Evolutionary conservation across 345 rosid genomes (phyloP).

Genomic region (Draba incana): DNA sequence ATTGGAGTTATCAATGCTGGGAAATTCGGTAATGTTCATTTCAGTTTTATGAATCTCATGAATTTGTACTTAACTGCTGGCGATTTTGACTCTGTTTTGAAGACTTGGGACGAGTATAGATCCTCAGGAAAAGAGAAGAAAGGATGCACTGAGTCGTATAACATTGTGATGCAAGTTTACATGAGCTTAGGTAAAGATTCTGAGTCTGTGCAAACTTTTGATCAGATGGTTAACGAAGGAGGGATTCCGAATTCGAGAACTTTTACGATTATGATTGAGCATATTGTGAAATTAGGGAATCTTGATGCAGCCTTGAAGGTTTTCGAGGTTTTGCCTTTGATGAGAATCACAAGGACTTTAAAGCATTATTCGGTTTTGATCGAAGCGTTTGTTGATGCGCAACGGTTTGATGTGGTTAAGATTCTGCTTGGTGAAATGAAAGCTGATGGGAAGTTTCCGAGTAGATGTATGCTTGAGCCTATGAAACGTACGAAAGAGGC

Average conservation of each 20-base stretch:
- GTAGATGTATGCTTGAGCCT: slow-evolving; percentile 55
- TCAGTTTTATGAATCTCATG: slow-evolving; percentile 76
- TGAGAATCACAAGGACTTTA: slow-evolving; percentile 77
- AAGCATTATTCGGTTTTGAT: slow-evolving; percentile 66
- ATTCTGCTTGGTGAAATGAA: slow-evolving; percentile 66
- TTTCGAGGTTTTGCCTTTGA: slow-evolving; percentile 63
- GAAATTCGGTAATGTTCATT: slow-evolving; percentile 47
- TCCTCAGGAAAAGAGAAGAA: slow-evolving; percentile 46
- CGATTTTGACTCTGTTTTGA: slow-evolving; percentile 61
- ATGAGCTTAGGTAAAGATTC: slow-evolving; percentile 46
- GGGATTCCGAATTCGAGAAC: slow-evolving; percentile 84
- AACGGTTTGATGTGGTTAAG: slow-evolving; percentile 58
- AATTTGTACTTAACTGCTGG: slow-evolving; percentile 62
- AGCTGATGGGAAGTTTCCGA: slow-evolving; percentile 68
- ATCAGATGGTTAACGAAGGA: slow-evolving; percentile 65
- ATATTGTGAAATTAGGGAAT: slow-evolving; percentile 58
- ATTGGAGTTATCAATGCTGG: slow-evolving; percentile 54
- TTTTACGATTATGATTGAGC: slow-evolving; percentile 75
- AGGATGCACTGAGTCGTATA: slow-evolving; percentile 67
- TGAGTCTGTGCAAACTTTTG: slow-evolving; percentile 60
- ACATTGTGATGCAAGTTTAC: slow-evolving; percentile 62
- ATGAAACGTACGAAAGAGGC: slow-evolving; percentile 62
- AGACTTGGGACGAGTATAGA: slow-evolving; percentile 61
- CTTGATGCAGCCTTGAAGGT: slow-evolving; percentile 68
- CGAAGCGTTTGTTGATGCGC: slow-evolving; percentile 53